phyloP scores from a whole-genome alignment of 352 stramenopile species.

The Phytophthora vignae region DNA sequence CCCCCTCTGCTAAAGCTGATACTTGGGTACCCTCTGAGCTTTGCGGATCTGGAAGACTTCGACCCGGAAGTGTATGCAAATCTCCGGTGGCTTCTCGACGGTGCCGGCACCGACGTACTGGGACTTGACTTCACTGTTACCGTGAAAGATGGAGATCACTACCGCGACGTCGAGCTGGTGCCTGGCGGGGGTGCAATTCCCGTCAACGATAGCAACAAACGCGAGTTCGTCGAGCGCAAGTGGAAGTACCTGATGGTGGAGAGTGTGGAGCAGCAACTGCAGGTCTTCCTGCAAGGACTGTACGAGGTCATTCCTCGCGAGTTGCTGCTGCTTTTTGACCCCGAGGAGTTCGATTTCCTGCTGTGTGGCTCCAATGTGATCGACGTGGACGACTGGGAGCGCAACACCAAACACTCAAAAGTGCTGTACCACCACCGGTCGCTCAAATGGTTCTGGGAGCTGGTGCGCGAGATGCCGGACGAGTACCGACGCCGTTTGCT shows the following conservation, averaged over 20 bases:
- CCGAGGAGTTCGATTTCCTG: constrained; percentile 95
- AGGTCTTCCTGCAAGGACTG: constrained; percentile 90
- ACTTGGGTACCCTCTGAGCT: constrained; percentile 89
- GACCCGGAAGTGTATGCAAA: constrained; percentile 47
- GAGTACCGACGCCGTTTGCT: constrained; percentile 58
- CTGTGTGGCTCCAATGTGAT: constrained; percentile 94
- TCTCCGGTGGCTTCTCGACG: constrained; percentile 60
- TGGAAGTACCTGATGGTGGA: constrained; percentile 93
- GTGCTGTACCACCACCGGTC: constrained; percentile 36
- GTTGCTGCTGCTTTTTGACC: constrained; percentile 94
- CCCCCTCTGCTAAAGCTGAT: constrained; percentile 95
- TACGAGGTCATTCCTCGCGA: constrained; percentile 94
- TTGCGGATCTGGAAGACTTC: constrained; percentile 87
- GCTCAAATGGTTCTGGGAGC: constrained; percentile 49
- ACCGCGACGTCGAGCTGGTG: constrained; percentile 41
- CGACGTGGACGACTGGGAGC: constrained; percentile 93
- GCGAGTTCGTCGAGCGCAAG: constrained; percentile 88
- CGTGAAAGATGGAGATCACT: constrained; percentile 18
- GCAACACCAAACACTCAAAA: constrained; percentile 68
- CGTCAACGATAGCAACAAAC: constrained; percentile 93
- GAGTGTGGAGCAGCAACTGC: constrained; percentile 82
- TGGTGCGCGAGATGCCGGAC: constrained; percentile 76
- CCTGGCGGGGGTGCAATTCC: constrained; percentile 46
- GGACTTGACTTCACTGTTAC: constrained; percentile 56
- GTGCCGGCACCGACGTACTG: constrained; percentile 45